Evolutionary conservation across 179 eudicot genomes (phyloP).

Genomic region (Dionaea muscipula): DNA sequence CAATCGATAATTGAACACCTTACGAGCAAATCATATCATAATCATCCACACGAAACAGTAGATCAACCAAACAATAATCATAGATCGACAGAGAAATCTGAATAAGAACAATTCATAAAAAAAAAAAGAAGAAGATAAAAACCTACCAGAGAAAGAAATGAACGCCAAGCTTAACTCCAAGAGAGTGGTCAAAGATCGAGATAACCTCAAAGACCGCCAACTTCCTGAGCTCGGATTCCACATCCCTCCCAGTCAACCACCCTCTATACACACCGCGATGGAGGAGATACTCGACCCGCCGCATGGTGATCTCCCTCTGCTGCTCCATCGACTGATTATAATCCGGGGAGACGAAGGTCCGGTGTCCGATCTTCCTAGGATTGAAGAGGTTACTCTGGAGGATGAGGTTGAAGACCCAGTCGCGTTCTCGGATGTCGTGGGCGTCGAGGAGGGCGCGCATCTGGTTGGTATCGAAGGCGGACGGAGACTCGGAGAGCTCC

Average conservation of each 20-base stretch:
- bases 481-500: conserved; percentile 25
- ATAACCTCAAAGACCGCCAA: conserved; percentile 48
- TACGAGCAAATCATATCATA: no score
- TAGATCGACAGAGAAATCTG: no score
- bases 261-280: conserved; percentile 51
- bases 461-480: conserved; percentile 29
- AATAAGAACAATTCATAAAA: no score
- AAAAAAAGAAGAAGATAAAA: background rate
- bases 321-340: conserved; percentile 77
- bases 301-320: conserved; percentile 70
- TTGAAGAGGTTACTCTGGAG: conserved; percentile 45
- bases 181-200: conserved; percentile 67
- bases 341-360: conserved; percentile 44
- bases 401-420: conserved; percentile 65
- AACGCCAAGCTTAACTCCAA: conserved; percentile 62
- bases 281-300: conserved; percentile 37
- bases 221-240: conserved; percentile 49
- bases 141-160: conserved; percentile 78
- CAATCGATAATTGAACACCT: no score
- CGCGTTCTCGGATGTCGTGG: conserved; percentile 54
- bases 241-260: conserved; percentile 46
- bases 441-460: conserved; percentile 53
- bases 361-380: conserved; percentile 38
- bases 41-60: no score
- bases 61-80: background rate